Conservation (phyloP, 345 rosid species). For the Excoecaria cochinchinensis region DNA sequence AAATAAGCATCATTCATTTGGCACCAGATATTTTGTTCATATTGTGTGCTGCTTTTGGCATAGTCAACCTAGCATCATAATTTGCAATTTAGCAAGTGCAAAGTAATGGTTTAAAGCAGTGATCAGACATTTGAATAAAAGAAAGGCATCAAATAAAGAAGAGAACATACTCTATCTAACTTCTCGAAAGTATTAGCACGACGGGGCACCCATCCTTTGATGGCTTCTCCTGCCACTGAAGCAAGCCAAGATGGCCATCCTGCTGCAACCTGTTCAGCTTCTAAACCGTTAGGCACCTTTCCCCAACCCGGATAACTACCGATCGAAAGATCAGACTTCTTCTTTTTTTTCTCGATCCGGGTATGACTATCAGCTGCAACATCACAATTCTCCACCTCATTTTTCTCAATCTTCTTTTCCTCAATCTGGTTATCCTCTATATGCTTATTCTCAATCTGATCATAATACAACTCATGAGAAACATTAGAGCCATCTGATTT, state of each 20-base stretch:
- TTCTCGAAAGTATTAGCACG: slow-evolving; percentile 69
- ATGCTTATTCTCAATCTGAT: slow-evolving; percentile 45
- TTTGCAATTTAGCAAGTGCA: background rate
- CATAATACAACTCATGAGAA: slow-evolving; percentile 46
- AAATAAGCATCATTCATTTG: background rate
- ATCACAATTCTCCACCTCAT: slow-evolving; percentile 12
- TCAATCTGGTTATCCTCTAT: slow-evolving; percentile 24
- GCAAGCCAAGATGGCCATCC: slow-evolving; percentile 99
- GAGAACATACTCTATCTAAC: slow-evolving; percentile 64
- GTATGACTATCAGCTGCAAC: slow-evolving; percentile 8
- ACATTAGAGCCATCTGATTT: slow-evolving; percentile 48
- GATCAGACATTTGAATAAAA: slow-evolving; percentile 3
- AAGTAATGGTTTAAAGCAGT: background rate
- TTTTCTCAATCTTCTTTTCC: slow-evolving; percentile 32
- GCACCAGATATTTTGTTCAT: background rate
- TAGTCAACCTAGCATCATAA: background rate
- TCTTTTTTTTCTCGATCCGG: slow-evolving; percentile 20
- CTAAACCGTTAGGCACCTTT: slow-evolving; percentile 42
- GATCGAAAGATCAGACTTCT: slow-evolving; percentile 31
- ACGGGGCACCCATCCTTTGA: slow-evolving; percentile 80
- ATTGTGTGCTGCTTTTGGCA: background rate
- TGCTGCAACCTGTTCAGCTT: slow-evolving; percentile 58
- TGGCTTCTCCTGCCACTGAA: slow-evolving; percentile 72
- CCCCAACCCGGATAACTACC: slow-evolving; percentile 34
- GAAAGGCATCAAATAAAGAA: slow-evolving; percentile 17